Evolutionary conservation across 2,329 filamentous ascomycete genomes (phyloP), one percentile per base, ranked within the genome.

Genomic region (Botryotinia calthae): DNA sequence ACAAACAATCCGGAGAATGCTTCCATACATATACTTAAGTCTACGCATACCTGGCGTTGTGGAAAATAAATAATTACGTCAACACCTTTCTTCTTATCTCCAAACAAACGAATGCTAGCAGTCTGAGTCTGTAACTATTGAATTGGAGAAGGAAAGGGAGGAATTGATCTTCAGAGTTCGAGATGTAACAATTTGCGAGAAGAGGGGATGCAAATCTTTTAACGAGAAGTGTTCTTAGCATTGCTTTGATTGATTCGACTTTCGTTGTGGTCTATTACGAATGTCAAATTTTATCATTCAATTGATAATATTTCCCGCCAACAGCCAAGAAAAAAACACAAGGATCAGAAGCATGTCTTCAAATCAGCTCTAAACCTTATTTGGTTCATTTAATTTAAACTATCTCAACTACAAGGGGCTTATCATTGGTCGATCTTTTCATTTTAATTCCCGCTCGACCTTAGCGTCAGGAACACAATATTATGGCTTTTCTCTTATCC

Each of bases 401-500:
- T 28, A 51, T 46, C n/a, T 51, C 22, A n/a, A n/a, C 2, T 14
- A 16, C 51, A 68, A 31, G 48, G 42, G 9, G 67, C 51, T 67
- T 59, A 28, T 72, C 62, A 68, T 72, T 74, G 54, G 63, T 62
- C 25, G 34, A 73, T 68, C 54, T 48, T 58, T 70, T 37, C 22
- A 62, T 28, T 54, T 67, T 54, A 68, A 65, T 67, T 40, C 72
- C 70, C 44, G 54, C 74, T 73, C 18, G 8, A 66, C 63, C 70
- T 67, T 75, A 76, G 75, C 72, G 66, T 74, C 74, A 76, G 74
- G 75, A 64, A 76, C 75, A 66, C 18, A 34, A 34, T 34, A 66
- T 66, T 56, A 16, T 37, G 48, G 46, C 46, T 44, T 34, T 34
- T 46, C 42, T n/a, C 22, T 12, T 34, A n/a, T 37, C 70, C 70